Evolutionary conservation across 495 filamentous ascomycete species (phyloP), one percentile per base, ranked within the genome.

Genomic region (Penicillium roqueforti): DNA sequence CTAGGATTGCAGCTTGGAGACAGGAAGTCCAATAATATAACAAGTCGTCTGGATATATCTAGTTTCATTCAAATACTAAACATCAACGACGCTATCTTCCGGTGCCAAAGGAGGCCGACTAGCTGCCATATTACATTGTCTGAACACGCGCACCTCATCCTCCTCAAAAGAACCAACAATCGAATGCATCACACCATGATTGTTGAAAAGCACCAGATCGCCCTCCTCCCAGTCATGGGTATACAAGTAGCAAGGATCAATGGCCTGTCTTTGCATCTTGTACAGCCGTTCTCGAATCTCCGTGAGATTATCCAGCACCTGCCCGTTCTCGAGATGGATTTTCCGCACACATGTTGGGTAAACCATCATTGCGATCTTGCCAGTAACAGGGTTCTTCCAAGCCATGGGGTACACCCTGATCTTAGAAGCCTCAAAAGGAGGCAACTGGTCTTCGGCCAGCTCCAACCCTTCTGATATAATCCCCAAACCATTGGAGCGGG

Each of bases 141-240:
- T 71, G 55, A 88, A 88, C 53, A 89, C 54, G 31, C 85, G 65
- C 22, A 87, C 78, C 68, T 88, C 85, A 31, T 83, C 81, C 34
- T 81, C 75, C 36, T 73, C 76, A 66, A 89, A 88, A 7, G 83
- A 83, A 2, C 84, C 86, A 1, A 87, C 85, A 47, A 88, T 85
- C 5, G 79, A 80, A 68, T 89, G 85, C 56, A 88, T 59, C 34
- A 87, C 76, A 5, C 84, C 85, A 22, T 84, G 80, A 57, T 87
- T 87, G 60, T 88, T 83, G 63, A 88, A 88, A 22, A 88, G 68
- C 10, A 87, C 85, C 40, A 86, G 68, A 58, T 87, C 84, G 3
- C 85, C 85, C 66, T 86, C 83, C 56, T 82, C 73, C 84, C 85
- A 88, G 51, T 88, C 84, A 65, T 87, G 83, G 13, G 83, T 67